These are phyloP conservation scores for Amylostereum areolatum DNA, from an alignment of 1,284 basidiomycete genomes.

Conservation along the genomic window DNA sequence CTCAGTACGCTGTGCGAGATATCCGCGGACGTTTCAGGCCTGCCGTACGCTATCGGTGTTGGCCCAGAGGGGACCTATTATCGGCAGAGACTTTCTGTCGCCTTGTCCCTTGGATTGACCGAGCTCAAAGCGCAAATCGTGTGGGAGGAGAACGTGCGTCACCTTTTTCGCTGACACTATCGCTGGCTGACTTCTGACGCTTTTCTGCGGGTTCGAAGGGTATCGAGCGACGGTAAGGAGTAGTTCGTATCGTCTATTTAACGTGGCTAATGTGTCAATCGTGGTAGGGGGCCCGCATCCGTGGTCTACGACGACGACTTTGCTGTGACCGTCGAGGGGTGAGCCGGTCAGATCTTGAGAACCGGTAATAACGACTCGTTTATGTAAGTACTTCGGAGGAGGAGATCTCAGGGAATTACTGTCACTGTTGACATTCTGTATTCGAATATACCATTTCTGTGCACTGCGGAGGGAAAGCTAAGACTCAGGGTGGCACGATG, in stretches of 20 bases:
- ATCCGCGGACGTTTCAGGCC: background rate
- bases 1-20: background rate
- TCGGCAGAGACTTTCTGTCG: background rate
- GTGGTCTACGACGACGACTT: background rate
- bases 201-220: background rate
- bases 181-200: background rate
- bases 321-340: background rate
- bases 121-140: constrained; percentile 4
- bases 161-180: background rate
- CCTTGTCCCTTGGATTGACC: constrained; percentile 2
- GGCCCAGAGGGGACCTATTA: background rate
- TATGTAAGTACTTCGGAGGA: too few species aligned
- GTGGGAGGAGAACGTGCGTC: constrained; percentile 2
- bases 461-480: too few species aligned
- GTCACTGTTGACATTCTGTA: too few species aligned
- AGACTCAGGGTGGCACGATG: too few species aligned
- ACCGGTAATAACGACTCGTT: too few species aligned
- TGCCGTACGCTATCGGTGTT: background rate
- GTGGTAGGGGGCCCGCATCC: too few species aligned
- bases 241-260: too few species aligned
- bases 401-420: too few species aligned
- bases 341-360: too few species aligned
- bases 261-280: too few species aligned
- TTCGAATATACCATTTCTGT: too few species aligned
- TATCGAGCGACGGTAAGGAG: too few species aligned